phyloP scores from a whole-genome alignment of 2,329 filamentous ascomycete genomes.

The Shiraia bambusicola region DNA sequence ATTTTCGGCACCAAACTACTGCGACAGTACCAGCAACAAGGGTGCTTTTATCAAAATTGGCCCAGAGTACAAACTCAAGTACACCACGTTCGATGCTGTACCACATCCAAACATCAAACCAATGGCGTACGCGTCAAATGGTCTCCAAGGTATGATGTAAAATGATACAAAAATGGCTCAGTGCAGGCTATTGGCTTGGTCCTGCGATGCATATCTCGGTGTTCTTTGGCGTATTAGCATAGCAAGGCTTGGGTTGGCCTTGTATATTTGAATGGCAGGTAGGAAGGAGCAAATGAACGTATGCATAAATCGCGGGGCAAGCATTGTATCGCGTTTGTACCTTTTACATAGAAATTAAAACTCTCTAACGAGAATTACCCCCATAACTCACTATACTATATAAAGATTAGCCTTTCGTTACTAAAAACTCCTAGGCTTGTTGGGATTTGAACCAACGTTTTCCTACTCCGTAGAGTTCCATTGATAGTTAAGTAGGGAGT shows the following conservation, averaged over 20 bases:
- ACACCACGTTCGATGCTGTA: conserved; percentile 92
- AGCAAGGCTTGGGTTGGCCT: conserved; percentile 17
- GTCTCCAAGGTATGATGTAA: conserved; percentile 76
- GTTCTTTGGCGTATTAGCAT: conserved; percentile 41
- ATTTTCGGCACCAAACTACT: conserved; percentile 96
- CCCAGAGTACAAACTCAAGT: conserved; percentile 86
- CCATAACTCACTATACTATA: too few relatives aligned
- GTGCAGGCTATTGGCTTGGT: conserved; percentile 19
- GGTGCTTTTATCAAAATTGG: conserved; percentile 98
- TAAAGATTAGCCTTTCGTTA: too few relatives aligned
- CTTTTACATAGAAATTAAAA: conserved; percentile 6
- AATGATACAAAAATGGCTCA: conserved; percentile 5
- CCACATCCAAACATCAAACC: conserved; percentile 94
- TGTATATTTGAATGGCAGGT: conserved; percentile 4
- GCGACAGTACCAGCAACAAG: conserved; percentile 96
- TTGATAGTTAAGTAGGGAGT: too few relatives aligned
- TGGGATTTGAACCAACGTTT: too few relatives aligned
- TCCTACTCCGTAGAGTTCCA: too few relatives aligned
- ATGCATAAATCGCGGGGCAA: conserved; percentile 3
- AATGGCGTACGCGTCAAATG: conserved; percentile 86
- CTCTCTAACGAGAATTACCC: too few relatives aligned
- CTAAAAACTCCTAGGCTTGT: too few relatives aligned
- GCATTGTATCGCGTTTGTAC: not conserved
- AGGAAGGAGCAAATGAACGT: conserved; percentile 6
- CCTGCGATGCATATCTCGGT: conserved; percentile 41